phyloP scores from a whole-genome alignment of 2,329 filamentous ascomycete genomes.

The Fusarium papillatum region DNA sequence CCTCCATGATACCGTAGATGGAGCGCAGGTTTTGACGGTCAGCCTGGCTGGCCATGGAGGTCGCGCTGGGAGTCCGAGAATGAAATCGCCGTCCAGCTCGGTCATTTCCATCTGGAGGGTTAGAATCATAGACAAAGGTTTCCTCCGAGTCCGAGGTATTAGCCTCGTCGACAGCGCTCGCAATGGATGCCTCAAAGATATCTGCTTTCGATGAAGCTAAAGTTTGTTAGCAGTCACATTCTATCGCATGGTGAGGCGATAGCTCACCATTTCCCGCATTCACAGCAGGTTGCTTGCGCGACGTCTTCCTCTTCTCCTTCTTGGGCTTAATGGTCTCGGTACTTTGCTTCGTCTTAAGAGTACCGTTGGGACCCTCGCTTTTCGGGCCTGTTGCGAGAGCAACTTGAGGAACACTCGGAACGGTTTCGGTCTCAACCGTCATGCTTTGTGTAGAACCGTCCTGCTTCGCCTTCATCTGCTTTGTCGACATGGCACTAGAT shows the following conservation, averaged over 20 bases:
- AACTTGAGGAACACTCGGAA: constrained; percentile 89
- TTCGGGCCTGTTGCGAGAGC: constrained; percentile 77
- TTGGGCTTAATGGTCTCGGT: constrained; percentile 96
- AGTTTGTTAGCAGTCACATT: constrained; percentile 22
- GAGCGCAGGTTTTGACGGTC: constrained; percentile 72
- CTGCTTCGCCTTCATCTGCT: constrained; percentile 77
- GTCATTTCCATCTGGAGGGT: constrained; percentile 79
- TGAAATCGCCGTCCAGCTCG: constrained; percentile 81
- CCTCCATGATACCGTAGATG: constrained; percentile 78
- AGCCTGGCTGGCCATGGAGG: constrained; percentile 82
- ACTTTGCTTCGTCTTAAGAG: constrained; percentile 87
- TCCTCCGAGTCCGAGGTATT: constrained; percentile 98
- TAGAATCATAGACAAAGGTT: constrained; percentile 99
- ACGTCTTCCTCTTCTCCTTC: constrained; percentile 88
- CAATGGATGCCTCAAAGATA: constrained; percentile 97
- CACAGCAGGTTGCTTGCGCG: constrained; percentile 81
- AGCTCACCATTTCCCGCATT: constrained; percentile 76
- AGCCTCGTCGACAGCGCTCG: constrained; percentile 94
- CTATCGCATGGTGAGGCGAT: constrained; percentile 29
- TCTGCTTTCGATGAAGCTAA: constrained; percentile 82
- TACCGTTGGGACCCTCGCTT: constrained; percentile 75
- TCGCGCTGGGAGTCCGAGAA: constrained; percentile 94
- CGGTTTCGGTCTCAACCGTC: constrained; percentile 98
- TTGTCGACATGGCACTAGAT: constrained; percentile 74
- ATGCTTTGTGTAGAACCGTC: constrained; percentile 90